Percentiles rank a stretch among this genome's conserved stretches.
These are phyloP conservation scores for Candida sanyaensis DNA, from an alignment of 1,139 yeast species.

Conservation along the genomic window DNA sequence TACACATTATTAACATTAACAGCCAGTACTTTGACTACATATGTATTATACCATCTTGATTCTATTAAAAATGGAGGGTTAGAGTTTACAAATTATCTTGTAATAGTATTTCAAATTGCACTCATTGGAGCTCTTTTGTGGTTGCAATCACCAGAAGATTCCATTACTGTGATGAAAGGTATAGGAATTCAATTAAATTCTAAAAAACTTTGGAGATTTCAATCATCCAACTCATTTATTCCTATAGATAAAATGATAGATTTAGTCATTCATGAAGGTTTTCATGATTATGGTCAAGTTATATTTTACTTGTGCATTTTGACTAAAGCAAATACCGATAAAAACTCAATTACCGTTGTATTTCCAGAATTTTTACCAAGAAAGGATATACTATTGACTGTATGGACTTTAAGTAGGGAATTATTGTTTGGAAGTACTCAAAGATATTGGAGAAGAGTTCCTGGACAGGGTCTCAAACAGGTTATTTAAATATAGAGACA, in stretches of 20 bases:
- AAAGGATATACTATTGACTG: constrained; percentile 41
- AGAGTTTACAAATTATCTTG: not conserved
- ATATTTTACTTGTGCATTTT: constrained; percentile 61
- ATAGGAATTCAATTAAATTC: constrained; percentile 38
- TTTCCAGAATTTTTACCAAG: constrained; percentile 51
- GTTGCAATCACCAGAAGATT: constrained; percentile 33
- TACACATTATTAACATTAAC: constrained; percentile 1
- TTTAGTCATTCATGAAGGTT: constrained; percentile 68
- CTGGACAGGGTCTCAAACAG: constrained; percentile 41
- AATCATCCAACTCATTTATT: constrained; percentile 37
- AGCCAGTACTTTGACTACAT: constrained; percentile 3
- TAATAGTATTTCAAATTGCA: constrained; percentile 1
- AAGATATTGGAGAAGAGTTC: constrained; percentile 44
- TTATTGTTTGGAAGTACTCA: constrained; percentile 38
- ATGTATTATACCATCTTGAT: constrained; percentile 3
- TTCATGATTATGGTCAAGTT: constrained; percentile 60
- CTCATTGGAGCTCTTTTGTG: constrained; percentile 13
- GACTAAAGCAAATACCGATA: constrained; percentile 35
- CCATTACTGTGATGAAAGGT: constrained; percentile 36
- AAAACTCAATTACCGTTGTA: constrained; percentile 46
- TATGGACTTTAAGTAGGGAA: constrained; percentile 41
- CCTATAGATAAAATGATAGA: constrained; percentile 58
- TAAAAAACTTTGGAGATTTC: constrained; percentile 30
- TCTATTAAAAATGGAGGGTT: not conserved
- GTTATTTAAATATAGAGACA: constrained; percentile 18